Base-by-base conservation (phyloP, 2,329 filamentous ascomycete species). In the Diaporthe citrichinensis region DNA sequence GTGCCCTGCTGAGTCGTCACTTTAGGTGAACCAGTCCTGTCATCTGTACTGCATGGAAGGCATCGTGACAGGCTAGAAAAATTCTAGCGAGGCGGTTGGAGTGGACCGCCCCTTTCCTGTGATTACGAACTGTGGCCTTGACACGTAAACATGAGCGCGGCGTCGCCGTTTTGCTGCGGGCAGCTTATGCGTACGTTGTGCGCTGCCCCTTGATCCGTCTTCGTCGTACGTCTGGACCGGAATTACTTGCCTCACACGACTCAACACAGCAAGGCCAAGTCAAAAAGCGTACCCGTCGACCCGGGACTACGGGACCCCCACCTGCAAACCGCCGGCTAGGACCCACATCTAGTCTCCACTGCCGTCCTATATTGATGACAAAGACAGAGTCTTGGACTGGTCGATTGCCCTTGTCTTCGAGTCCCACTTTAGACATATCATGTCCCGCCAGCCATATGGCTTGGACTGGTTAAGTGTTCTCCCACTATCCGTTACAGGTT, bases 231-330 rank as follows among this genome's bases (percentile, higher is more conserved):
- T 62, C 59, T 46, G 39, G 39, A 12, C 61, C 61, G 61, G 61
- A 65, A 65, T 46, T 46, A 65, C 61, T 65, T 65, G 41, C 61
- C 61, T 41, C 49, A 65, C 41, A 65, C 61, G 61, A 65, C 61
- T 65, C 61, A 41, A 12, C 17, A 14, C 53, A 15, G 53, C 28
- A 34, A 55, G 51, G 23, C 23, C 14, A 62, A 44, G 59, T 25
- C 3, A 17, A 65, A 65, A 31, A 46, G 25, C 17, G 15, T 34
- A 46, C 39, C 59, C 59, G n/a, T 65, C 39, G n/a, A 20, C 59
- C 39, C 59, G 59, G 57, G 59, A 65, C 59, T 65, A 44, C 59
- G 59, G 59, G 39, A 31, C 59, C 59, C 59, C 59, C 59, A 65
- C 59, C 59, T 46, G 39, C 8, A 65, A 65, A 49, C 59, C 25